A percentile compares a stretch with the other conserved stretches of the same genome.
phyloP scores from a whole-genome alignment of 768 basidiomycete species.

The Cystofilobasidium bisporidii region DNA sequence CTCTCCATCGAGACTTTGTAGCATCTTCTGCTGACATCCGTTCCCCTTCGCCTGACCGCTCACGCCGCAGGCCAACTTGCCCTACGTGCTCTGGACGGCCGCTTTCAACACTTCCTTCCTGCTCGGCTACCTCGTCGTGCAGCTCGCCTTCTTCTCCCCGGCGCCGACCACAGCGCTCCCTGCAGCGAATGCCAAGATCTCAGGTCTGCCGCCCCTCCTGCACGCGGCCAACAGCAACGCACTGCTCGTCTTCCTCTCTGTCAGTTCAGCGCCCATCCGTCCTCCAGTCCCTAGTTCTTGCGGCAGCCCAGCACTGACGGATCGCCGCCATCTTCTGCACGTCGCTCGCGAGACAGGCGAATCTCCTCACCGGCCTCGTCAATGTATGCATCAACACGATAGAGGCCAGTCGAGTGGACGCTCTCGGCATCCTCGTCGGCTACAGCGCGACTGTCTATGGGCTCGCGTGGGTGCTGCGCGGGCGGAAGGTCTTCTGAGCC shows the following conservation, averaged over 20 bases:
- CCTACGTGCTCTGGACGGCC: slow-evolving; percentile 79
- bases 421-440: slow-evolving; percentile 53
- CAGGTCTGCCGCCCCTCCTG: slow-evolving; percentile 46
- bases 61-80: slow-evolving; percentile 62
- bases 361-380: slow-evolving; percentile 71
- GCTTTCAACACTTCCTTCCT: slow-evolving; percentile 83
- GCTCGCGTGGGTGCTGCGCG: slow-evolving; percentile 52
- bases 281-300: too few species aligned
- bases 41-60: background rate
- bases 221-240: slow-evolving; percentile 77
- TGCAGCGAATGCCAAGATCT: too few species aligned
- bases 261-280: too few species aligned
- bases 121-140: slow-evolving; percentile 66
- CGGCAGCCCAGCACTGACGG: background rate
- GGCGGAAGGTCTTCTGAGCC: slow-evolving; percentile 3
- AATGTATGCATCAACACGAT: slow-evolving; percentile 75
- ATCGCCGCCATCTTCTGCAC: background rate
- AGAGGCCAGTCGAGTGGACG: slow-evolving; percentile 52
- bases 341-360: too few species aligned
- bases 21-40: background rate
- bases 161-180: too few species aligned
- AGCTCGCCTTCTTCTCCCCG: slow-evolving; percentile 58
- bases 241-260: slow-evolving; percentile 67
- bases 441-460: slow-evolving; percentile 56
- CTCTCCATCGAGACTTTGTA: too few species aligned